These are phyloP conservation scores for Diaporthe sp. DNA, from an alignment of 2,329 filamentous ascomycete genomes.

Conservation along the genomic window DNA sequence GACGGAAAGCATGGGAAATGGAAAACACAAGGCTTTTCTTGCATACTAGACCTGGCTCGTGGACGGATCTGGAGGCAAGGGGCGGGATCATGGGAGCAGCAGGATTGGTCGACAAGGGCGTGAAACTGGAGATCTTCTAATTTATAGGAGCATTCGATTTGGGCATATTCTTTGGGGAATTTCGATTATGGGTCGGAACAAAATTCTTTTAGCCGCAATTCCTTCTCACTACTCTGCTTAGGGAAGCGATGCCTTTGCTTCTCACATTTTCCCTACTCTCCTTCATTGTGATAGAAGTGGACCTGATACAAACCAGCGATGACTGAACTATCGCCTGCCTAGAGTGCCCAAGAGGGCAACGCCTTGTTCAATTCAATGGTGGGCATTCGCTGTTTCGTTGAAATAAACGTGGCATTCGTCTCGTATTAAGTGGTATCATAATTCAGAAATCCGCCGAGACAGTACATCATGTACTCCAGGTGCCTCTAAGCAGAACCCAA, in stretches of 20 bases:
- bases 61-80: background rate
- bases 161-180: constrained; percentile 8
- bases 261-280: background rate
- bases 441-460: constrained; percentile 19
- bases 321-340: background rate
- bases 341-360: background rate
- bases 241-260: constrained; percentile 1
- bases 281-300: background rate
- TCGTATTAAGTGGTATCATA: constrained; percentile 32
- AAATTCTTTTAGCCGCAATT: constrained; percentile 16
- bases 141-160: constrained; percentile 17
- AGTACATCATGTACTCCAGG: background rate
- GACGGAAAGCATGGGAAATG: constrained; percentile 21
- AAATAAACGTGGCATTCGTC: background rate
- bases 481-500: constrained; percentile 17
- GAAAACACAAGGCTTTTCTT: constrained; percentile 10
- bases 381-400: background rate
- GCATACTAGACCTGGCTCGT: constrained; percentile 29
- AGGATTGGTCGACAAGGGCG: constrained; percentile 10
- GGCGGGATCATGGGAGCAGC: background rate
- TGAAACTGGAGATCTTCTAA: background rate
- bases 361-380: background rate
- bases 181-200: background rate
- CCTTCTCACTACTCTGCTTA: constrained; percentile 15
- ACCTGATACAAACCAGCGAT: background rate